Evolutionary conservation across 176 grass and related monocot species (phyloP).

Genomic region (Bolboschoenus planiculmis): DNA sequence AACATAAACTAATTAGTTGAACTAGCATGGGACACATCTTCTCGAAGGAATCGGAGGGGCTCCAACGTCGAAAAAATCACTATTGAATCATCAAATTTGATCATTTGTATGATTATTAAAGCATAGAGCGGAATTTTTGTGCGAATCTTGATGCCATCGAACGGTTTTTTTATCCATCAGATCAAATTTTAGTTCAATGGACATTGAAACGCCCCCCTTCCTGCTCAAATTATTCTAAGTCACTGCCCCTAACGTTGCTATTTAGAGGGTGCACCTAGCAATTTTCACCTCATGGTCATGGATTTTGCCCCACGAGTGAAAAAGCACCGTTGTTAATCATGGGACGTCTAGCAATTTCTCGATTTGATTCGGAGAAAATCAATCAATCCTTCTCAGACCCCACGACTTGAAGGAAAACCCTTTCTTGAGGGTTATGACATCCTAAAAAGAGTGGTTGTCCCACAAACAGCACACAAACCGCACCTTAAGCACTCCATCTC

Average conservation of each 20-base stretch:
- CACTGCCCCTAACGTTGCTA: not conserved
- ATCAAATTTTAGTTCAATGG: no score
- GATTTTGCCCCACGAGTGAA: not conserved
- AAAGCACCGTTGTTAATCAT: not conserved
- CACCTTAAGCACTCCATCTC: not conserved
- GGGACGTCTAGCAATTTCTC: conserved; percentile 1
- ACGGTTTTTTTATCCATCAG: no score
- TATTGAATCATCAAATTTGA: no score
- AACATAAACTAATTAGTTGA: not conserved
- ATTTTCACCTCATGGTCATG: not conserved
- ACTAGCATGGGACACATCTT: not conserved
- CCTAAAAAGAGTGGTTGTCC: conserved; percentile 19
- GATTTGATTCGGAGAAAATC: conserved; percentile 21
- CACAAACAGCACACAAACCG: conserved; percentile 19
- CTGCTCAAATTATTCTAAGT: no score
- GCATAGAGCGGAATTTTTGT: no score
- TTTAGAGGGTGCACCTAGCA: not conserved
- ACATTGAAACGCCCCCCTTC: no score
- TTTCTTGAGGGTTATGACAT: conserved; percentile 23
- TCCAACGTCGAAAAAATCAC: no score
- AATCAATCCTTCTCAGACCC: conserved; percentile 21
- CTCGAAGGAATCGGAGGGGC: no score
- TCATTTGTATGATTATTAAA: no score
- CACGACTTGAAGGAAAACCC: conserved; percentile 19
- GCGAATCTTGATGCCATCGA: no score